phyloP scores from a whole-genome alignment of 2,329 filamentous ascomycete species.

The Fonsecaea pugnacius region DNA sequence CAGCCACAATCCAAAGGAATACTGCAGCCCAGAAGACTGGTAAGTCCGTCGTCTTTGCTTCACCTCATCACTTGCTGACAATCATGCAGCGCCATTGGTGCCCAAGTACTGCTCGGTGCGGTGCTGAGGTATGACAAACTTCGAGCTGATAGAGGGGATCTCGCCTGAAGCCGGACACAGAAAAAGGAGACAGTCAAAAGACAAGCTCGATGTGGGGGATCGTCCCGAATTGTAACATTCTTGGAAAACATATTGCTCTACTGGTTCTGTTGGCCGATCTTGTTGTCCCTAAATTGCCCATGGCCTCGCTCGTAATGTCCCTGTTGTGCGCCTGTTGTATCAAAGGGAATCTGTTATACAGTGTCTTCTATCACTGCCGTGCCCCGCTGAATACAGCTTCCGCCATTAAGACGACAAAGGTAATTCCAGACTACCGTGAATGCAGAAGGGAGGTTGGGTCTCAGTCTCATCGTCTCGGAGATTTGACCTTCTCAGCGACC shows the following conservation, averaged over 20 bases:
- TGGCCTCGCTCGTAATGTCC: not conserved
- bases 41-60: conserved; percentile 20
- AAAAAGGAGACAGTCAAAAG: not conserved
- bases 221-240: not conserved
- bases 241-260: not conserved
- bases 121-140: conserved; percentile 51
- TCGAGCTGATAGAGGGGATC: conserved; percentile 31
- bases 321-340: not conserved
- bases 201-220: not conserved
- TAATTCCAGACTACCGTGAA: not conserved
- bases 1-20: conserved; percentile 68
- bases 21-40: conserved; percentile 63
- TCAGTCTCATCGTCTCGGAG: not conserved
- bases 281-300: not conserved
- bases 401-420: not conserved
- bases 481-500: not conserved
- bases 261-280: conserved; percentile 2
- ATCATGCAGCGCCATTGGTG: conserved; percentile 39
- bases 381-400: not conserved
- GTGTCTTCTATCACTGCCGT: not conserved
- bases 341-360: not conserved
- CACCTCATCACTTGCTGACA: conserved; percentile 13
- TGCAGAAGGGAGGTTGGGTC: not conserved
- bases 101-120: conserved; percentile 36
- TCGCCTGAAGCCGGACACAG: conserved; percentile 19